phyloP scores from a whole-genome alignment of 1,284 basidiomycete species.

The Rhodotorula sp. region DNA sequence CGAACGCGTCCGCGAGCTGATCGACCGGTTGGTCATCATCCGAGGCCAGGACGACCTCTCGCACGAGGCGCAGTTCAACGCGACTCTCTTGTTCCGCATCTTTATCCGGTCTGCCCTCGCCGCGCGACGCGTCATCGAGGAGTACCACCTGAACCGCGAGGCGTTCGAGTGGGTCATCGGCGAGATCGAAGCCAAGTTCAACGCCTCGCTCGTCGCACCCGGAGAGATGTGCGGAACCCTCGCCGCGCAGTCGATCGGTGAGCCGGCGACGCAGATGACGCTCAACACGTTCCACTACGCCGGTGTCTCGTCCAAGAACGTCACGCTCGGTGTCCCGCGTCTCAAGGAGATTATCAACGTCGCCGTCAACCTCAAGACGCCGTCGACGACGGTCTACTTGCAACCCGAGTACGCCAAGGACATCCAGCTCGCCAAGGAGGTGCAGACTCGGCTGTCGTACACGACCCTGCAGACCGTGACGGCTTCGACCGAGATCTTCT shows the following conservation, averaged over 20 bases:
- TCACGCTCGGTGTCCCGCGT: constrained; percentile 96
- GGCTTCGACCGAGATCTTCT: constrained; percentile 95
- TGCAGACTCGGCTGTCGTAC: constrained; percentile 89
- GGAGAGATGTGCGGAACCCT: constrained; percentile 99
- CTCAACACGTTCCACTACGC: constrained; percentile 97
- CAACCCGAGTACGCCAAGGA: constrained; percentile 68
- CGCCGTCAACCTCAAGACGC: constrained; percentile 97
- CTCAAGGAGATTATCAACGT: constrained; percentile 99
- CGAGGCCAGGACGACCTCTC: constrained; percentile 78
- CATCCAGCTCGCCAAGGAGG: constrained; percentile 70
- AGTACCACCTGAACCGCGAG: constrained; percentile 79
- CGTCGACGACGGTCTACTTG: constrained; percentile 88
- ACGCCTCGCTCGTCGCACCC: constrained; percentile 83
- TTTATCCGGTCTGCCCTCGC: constrained; percentile 86
- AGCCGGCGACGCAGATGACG: constrained; percentile 99
- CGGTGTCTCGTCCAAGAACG: constrained; percentile 96
- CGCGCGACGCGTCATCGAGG: constrained; percentile 77
- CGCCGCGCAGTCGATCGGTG: constrained; percentile 97
- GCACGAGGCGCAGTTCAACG: constrained; percentile 77
- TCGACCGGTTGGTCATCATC: constrained; percentile 74
- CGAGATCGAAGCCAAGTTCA: constrained; percentile 93
- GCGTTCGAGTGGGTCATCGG: constrained; percentile 98
- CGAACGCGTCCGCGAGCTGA: constrained; percentile 69
- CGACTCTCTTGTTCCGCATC: constrained; percentile 89
- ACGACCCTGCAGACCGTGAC: constrained; percentile 95